Percentiles rank a stretch among this genome's conserved stretches.
phyloP scores from a whole-genome alignment of 768 basidiomycete species.

The Pulveroboletus sp. region DNA sequence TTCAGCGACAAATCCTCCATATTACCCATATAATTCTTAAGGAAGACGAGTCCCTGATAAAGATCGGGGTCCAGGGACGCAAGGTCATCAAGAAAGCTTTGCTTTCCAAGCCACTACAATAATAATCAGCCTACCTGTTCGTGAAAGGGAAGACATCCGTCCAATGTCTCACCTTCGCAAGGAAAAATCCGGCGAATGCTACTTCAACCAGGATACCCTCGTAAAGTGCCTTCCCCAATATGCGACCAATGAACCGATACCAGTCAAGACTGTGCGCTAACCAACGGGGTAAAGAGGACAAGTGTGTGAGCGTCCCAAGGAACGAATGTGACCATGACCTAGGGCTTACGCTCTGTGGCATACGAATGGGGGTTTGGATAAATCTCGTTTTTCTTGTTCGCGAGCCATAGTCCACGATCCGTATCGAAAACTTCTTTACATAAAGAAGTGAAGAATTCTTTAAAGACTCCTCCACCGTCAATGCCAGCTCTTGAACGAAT shows the following conservation, averaged over 20 bases:
- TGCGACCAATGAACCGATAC: constrained; percentile 90
- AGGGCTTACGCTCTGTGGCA: constrained; percentile 71
- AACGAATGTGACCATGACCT: not conserved
- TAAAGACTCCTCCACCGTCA: constrained; percentile 96
- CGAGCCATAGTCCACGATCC: constrained; percentile 90
- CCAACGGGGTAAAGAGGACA: not conserved
- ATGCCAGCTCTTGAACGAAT: constrained; percentile 65
- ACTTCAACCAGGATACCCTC: constrained; percentile 95
- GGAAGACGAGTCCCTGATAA: constrained; percentile 85
- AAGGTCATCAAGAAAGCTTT: constrained; percentile 90
- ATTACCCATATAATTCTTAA: constrained; percentile 87
- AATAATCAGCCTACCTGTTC: not conserved
- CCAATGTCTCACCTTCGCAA: constrained; percentile 60
- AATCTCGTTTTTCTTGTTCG: constrained; percentile 85
- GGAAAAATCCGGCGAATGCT: constrained; percentile 92
- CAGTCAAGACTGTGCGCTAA: constrained; percentile 80
- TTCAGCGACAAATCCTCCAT: constrained; percentile 86
- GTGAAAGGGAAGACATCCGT: not conserved
- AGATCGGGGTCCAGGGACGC: constrained; percentile 87
- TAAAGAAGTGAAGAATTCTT: constrained; percentile 92
- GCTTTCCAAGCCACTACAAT: constrained; percentile 83
- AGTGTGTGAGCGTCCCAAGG: not conserved
- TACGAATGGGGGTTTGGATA: constrained; percentile 94
- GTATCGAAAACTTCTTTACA: constrained; percentile 94
- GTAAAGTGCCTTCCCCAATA: constrained; percentile 94